phyloP scores from a whole-genome alignment of 306 rosid species.

The Phaseolus lunatus region DNA sequence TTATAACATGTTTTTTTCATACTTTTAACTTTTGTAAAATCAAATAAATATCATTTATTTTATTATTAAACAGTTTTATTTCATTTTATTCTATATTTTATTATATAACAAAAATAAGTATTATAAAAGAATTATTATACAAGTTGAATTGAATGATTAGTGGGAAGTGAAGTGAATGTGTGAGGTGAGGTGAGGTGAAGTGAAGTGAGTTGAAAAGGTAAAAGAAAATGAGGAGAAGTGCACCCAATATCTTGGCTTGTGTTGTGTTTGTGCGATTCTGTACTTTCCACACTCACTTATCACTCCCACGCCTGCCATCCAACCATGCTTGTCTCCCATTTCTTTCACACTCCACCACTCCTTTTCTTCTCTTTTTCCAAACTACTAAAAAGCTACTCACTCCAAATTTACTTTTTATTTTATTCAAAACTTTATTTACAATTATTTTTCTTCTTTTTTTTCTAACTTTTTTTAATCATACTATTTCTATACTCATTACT shows the following conservation, averaged over 20 bases:
- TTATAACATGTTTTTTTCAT: too few species aligned
- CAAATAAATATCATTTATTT: too few species aligned
- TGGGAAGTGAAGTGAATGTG: constrained; percentile 23
- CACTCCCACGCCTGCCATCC: constrained; percentile 40
- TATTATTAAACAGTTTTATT: too few species aligned
- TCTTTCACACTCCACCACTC: constrained; percentile 23
- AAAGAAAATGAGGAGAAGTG: not conserved
- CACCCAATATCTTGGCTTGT: constrained; percentile 1
- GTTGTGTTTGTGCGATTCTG: constrained; percentile 33
- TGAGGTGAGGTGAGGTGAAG: constrained; percentile 1
- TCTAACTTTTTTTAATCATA: too few species aligned
- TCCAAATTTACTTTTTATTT: too few species aligned
- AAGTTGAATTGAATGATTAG: not conserved
- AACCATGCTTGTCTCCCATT: constrained; percentile 42
- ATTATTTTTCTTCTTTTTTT: too few species aligned
- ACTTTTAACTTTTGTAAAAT: too few species aligned
- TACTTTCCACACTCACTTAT: constrained; percentile 25
- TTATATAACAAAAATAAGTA: too few species aligned
- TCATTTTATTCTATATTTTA: too few species aligned
- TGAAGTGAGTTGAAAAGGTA: constrained; percentile 39
- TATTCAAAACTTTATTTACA: too few species aligned
- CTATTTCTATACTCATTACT: too few species aligned
- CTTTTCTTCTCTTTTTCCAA: not conserved
- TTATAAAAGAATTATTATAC: too few species aligned
- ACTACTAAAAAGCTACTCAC: not conserved